Evolutionary conservation across 2,329 filamentous ascomycete genomes (phyloP).

Genomic region (Monosporascus sp.): DNA sequence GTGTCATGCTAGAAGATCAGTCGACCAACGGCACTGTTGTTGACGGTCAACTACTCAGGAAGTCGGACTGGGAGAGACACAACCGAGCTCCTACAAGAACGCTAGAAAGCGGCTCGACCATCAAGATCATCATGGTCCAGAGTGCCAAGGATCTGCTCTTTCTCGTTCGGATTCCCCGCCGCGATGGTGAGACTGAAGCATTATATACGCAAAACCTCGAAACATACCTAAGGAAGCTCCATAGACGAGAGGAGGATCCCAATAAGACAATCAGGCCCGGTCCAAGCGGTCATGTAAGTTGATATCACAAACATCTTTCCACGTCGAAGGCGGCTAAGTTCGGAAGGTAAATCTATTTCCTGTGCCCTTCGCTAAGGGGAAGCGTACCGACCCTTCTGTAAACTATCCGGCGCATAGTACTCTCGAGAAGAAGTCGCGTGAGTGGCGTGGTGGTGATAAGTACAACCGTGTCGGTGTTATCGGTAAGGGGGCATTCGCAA

Average conservation of each 20-base stretch:
- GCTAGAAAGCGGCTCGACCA: conserved; percentile 65
- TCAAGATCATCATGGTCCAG: conserved; percentile 59
- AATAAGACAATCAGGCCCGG: conserved; percentile 43
- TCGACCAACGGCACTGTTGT: conserved; percentile 96
- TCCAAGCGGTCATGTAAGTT: conserved; percentile 40
- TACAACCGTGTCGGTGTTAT: conserved; percentile 82
- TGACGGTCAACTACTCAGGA: conserved; percentile 63
- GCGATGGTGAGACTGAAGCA: conserved; percentile 59
- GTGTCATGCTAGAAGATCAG: conserved; percentile 86
- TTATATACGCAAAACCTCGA: conserved; percentile 64
- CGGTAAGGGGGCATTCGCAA: conserved; percentile 91
- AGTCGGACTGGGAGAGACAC: conserved; percentile 31
- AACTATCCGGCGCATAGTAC: conserved; percentile 24
- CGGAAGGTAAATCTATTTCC: conserved; percentile 25
- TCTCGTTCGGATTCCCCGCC: conserved; percentile 75
- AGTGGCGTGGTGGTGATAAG: conserved; percentile 75
- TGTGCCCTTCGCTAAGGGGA: conserved; percentile 9
- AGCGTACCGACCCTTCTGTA: conserved; percentile 6
- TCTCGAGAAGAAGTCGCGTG: conserved; percentile 42
- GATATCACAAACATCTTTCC: not conserved
- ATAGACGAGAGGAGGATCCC: conserved; percentile 22
- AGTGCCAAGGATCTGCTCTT: conserved; percentile 63
- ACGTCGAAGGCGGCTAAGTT: conserved; percentile 8
- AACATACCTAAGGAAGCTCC: conserved; percentile 51
- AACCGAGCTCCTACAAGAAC: conserved; percentile 45